phyloP scores from a whole-genome alignment of 2,329 filamentous ascomycete species.

The Ploettnerulaceae sp. region DNA sequence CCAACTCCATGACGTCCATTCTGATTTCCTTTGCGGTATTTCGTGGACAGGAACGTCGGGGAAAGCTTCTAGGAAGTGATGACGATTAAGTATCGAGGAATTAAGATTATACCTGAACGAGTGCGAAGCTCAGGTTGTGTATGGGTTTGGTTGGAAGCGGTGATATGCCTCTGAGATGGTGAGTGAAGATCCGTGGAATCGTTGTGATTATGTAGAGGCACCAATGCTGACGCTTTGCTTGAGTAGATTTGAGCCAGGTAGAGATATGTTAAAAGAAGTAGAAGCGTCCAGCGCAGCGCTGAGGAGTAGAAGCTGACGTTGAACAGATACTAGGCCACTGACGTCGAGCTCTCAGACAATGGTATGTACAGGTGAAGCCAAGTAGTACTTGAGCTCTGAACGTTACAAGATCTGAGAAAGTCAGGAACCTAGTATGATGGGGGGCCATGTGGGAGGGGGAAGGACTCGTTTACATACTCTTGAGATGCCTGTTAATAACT shows the following conservation, averaged over 20 bases:
- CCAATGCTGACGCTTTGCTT: slow-evolving; percentile 13
- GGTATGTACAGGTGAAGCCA: slow-evolving; percentile 7
- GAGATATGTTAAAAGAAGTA: slow-evolving; percentile 11
- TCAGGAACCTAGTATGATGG: slow-evolving; percentile 24
- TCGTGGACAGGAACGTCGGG: not conserved
- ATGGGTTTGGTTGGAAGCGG: no score
- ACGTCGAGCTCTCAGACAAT: slow-evolving; percentile 1
- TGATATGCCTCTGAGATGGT: not conserved
- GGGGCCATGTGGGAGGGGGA: slow-evolving; percentile 18
- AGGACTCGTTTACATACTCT: slow-evolving; percentile 31
- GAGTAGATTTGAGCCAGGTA: slow-evolving; percentile 7
- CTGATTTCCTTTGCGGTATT: slow-evolving; percentile 6
- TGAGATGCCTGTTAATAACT: slow-evolving; percentile 20
- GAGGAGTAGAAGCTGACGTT: slow-evolving; percentile 13
- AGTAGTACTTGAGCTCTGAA: slow-evolving; percentile 12
- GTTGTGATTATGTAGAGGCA: slow-evolving; percentile 1
- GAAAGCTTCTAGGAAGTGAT: not conserved
- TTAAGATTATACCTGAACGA: not conserved
- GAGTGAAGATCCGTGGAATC: slow-evolving; percentile 6
- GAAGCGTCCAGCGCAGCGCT: slow-evolving; percentile 28
- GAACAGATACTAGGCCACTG: slow-evolving; percentile 3
- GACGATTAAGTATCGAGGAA: slow-evolving; percentile 1
- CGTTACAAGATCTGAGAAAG: slow-evolving; percentile 23
- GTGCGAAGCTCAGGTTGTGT: not conserved
- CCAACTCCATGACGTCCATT: slow-evolving; percentile 62